phyloP scores from a whole-genome alignment of 441 rosid species.

The Pelargonium australe region DNA sequence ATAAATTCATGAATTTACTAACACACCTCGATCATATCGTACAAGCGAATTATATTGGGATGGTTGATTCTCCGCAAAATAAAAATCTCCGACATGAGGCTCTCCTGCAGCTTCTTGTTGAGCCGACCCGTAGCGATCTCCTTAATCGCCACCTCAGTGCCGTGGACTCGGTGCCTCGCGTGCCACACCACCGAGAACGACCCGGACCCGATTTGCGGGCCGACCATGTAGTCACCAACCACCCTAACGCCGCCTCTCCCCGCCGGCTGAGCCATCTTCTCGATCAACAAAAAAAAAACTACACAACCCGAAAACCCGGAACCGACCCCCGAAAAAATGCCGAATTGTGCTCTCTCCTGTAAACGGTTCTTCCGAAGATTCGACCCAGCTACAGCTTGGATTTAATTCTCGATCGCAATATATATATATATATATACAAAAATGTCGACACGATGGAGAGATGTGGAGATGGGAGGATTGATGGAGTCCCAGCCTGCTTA shows the following conservation, averaged over 20 bases:
- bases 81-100: slow-evolving; percentile 86
- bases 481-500: not conserved
- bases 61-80: slow-evolving; percentile 68
- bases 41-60: slow-evolving; percentile 82
- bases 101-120: slow-evolving; percentile 78
- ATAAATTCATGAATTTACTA: not conserved
- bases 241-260: slow-evolving; percentile 48
- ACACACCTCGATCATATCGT: slow-evolving; percentile 86
- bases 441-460: not conserved
- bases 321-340: not conserved
- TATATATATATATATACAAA: too few species aligned
- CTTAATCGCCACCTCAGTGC: slow-evolving; percentile 89
- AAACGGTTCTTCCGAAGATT: too few species aligned
- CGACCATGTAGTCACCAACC: slow-evolving; percentile 78
- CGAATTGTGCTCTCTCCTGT: too few species aligned
- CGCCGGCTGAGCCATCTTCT: slow-evolving; percentile 50
- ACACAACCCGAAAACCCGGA: too few species aligned
- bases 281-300: not conserved
- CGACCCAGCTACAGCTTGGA: not conserved
- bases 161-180: slow-evolving; percentile 81
- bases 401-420: slow-evolving; percentile 3
- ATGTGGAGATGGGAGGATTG: not conserved
- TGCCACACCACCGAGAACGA: slow-evolving; percentile 97
- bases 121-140: slow-evolving; percentile 69
- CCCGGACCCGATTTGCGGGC: slow-evolving; percentile 88